Evolutionary conservation across 2,329 filamentous ascomycete genomes (phyloP).

Genomic region (Cladosporium sp.): DNA sequence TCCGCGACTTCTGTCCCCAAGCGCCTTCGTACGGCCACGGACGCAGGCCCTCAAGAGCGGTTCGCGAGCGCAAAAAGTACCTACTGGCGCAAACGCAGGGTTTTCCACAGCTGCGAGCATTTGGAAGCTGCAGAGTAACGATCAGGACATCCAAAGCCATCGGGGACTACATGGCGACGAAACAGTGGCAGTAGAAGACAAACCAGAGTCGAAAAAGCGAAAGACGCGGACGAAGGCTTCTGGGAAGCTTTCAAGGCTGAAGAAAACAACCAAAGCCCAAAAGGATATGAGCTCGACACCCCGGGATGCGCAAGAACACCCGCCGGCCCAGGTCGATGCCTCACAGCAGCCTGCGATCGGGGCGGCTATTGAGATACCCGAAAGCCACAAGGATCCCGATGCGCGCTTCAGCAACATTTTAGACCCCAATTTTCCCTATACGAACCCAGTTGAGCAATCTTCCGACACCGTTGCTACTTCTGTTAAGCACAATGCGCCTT

Average conservation of each 20-base stretch:
- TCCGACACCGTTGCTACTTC: too few relatives aligned
- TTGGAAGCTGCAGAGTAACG: slow-evolving; percentile 9
- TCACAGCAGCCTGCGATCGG: too few relatives aligned
- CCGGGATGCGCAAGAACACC: too few relatives aligned
- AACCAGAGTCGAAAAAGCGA: background rate
- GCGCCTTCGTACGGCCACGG: slow-evolving; percentile 5
- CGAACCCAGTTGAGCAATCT: too few relatives aligned
- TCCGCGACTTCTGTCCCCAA: slow-evolving; percentile 4
- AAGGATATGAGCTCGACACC: background rate
- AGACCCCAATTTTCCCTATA: too few relatives aligned
- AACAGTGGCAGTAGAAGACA: too few relatives aligned
- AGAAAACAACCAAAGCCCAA: background rate
- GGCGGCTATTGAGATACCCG: too few relatives aligned
- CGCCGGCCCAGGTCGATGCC: too few relatives aligned
- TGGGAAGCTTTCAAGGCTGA: slow-evolving; percentile 11
- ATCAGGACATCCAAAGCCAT: background rate
- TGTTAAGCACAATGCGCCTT: too few relatives aligned
- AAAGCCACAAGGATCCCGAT: too few relatives aligned
- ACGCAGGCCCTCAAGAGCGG: slow-evolving; percentile 9
- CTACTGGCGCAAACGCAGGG: slow-evolving; percentile 12
- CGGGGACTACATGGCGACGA: too few relatives aligned
- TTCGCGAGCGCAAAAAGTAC: slow-evolving; percentile 11
- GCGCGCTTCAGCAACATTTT: too few relatives aligned
- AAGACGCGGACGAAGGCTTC: slow-evolving; percentile 1
- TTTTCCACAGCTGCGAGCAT: slow-evolving; percentile 16